Base-by-base conservation (phyloP, 225 moss, liverwort and hornwort genomes). In the Climacium dendroides region DNA sequence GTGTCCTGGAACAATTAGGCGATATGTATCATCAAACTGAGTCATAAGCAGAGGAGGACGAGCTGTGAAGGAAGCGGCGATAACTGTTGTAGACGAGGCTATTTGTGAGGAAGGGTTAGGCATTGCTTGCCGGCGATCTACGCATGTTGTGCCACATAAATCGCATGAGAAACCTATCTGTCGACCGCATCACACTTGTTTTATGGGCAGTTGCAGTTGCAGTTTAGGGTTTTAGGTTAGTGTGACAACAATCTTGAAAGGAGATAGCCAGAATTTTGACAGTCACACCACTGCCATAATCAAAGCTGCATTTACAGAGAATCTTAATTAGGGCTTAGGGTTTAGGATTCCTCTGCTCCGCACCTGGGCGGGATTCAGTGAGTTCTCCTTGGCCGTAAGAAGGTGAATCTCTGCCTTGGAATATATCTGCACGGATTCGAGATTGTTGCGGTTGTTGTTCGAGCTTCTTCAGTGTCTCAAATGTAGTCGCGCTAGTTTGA, bases 141-240 rank as follows among this genome's bases (percentile, higher is more conserved):
- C 30, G 69, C 80, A 63, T 71, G 81, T 48, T 48, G 66, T 83
- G 89, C 70, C 86, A 90, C 88, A 63, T 54, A 75, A 88, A 79
- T 63, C 76, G 90, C 91, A 80, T 90, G 90, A 88, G 83, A 80
- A 62, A 83, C 88, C 88, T 88, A 55, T 75, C 73, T 63, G 78
- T 73, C 23, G 72, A 57, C 83, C 64, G 66, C n/a, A 75, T 57
- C 86, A 90, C 86, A 43, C 91, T 80, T 90, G 86, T 65, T 64
- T 67, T 71, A 80, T 86, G 88, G 23, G 70, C 86, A 74, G 72
- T 28, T 45, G 3, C 72, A 72, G 41, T 69, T 41, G 14, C 25
- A 69, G 83, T 67, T 80, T n/a, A 90, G 54, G 54, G 52, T 70
- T 47, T 41, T 69, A 78, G 82, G 89, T 89, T 87, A 82, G 78